Evolutionary conservation across 768 basidiomycete genomes (phyloP).

Genomic region (Tephrocybe sp.): DNA sequence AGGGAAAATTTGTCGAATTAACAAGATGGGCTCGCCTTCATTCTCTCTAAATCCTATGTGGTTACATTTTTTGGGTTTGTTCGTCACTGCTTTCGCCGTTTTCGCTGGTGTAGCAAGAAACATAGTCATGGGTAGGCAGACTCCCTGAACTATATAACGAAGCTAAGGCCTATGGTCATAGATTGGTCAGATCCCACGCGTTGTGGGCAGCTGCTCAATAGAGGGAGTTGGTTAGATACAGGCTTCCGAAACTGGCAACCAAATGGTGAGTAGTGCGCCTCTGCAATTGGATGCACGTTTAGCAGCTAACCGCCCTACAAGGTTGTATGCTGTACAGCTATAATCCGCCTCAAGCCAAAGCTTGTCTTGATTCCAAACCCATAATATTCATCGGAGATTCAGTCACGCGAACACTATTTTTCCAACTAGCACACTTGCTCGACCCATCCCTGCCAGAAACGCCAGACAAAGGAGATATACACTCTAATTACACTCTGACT

Average conservation of each 20-base stretch:
- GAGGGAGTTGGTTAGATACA: slow-evolving; percentile 78
- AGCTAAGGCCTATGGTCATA: slow-evolving; percentile 24
- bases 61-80: slow-evolving; percentile 42
- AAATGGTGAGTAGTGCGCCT: slow-evolving; percentile 51
- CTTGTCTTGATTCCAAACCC: slow-evolving; percentile 57
- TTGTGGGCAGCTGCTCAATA: slow-evolving; percentile 68
- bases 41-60: slow-evolving; percentile 38
- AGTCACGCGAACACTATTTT: slow-evolving; percentile 77
- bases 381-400: slow-evolving; percentile 87
- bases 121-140: slow-evolving; percentile 21
- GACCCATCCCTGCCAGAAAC: slow-evolving; percentile 56
- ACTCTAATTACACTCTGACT: slow-evolving; percentile 57
- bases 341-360: slow-evolving; percentile 47
- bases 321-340: slow-evolving; percentile 83
- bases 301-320: slow-evolving; percentile 25
- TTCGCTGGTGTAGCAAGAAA: slow-evolving; percentile 41
- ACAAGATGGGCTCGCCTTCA: slow-evolving; percentile 11
- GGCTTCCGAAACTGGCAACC: slow-evolving; percentile 82
- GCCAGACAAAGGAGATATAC: slow-evolving; percentile 61
- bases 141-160: not conserved
- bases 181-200: slow-evolving; percentile 73
- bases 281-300: slow-evolving; percentile 6
- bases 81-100: slow-evolving; percentile 34
- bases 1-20: not conserved
- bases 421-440: slow-evolving; percentile 62